Conservation (phyloP, 805 yeast genomes). For the Priceomyces melissophilus region DNA sequence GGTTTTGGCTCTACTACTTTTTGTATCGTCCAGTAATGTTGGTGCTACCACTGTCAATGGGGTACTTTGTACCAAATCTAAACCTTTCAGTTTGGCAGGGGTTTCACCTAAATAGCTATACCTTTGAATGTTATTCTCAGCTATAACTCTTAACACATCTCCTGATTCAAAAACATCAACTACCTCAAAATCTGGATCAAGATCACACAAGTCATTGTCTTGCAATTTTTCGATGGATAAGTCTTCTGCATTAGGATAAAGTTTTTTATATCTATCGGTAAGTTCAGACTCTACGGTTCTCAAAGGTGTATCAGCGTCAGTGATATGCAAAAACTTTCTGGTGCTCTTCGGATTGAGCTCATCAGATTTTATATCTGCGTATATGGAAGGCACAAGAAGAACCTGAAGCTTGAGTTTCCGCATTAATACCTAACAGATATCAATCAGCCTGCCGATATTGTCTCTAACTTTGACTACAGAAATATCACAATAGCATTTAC, state of each 20-base stretch:
- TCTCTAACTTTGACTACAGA: too few relatives aligned
- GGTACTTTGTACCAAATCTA: conserved; percentile 15
- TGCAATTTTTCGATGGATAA: conserved; percentile 60
- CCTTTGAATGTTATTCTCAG: conserved; percentile 20
- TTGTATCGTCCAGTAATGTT: conserved; percentile 9
- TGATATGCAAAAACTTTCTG: conserved; percentile 62
- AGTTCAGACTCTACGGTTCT: conserved; percentile 52
- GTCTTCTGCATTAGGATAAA: conserved; percentile 62
- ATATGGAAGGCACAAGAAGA: conserved; percentile 28
- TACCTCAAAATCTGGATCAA: conserved; percentile 72
- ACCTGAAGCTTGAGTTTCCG: conserved; percentile 33
- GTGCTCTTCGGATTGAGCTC: conserved; percentile 21
- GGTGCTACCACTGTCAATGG: conserved; percentile 25
- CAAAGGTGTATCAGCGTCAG: conserved; percentile 46
- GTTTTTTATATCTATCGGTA: conserved; percentile 49
- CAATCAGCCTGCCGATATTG: too few relatives aligned
- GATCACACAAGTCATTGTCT: conserved; percentile 64
- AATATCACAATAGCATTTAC: too few relatives aligned
- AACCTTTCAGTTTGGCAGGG: conserved; percentile 1
- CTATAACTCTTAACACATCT: conserved; percentile 33
- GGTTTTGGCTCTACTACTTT: conserved; percentile 16
- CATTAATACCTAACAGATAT: conserved; percentile 5
- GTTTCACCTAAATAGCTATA: conserved; percentile 2
- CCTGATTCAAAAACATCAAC: conserved; percentile 57
- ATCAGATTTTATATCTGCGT: conserved; percentile 16